Conservation (phyloP, 1,139 yeast genomes). For the Hyphopichia khmerensis region DNA sequence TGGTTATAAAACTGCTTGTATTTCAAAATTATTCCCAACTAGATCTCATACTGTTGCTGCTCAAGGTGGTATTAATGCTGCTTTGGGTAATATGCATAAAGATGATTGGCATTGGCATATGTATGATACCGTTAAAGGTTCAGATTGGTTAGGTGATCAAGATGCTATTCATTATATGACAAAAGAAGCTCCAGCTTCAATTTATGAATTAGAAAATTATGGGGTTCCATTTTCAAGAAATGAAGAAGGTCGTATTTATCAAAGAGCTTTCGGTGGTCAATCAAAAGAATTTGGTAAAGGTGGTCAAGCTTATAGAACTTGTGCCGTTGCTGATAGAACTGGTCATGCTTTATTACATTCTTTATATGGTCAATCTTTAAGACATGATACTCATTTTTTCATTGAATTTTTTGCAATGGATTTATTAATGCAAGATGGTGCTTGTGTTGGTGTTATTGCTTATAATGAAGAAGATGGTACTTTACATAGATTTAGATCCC, state of each 20-base stretch:
- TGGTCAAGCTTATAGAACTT: constrained; percentile 98
- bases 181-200: constrained; percentile 94
- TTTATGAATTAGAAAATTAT: constrained; percentile 94
- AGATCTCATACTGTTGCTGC: constrained; percentile 99
- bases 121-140: constrained; percentile 99
- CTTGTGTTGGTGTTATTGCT: constrained; percentile 95
- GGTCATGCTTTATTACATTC: constrained; percentile 98
- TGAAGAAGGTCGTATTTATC: constrained; percentile 95
- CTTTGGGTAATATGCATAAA: constrained; percentile 93
- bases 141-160: constrained; percentile 99
- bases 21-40: constrained; percentile 95
- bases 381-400: constrained; percentile 97
- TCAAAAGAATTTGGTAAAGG: constrained; percentile 94
- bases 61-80: constrained; percentile 99
- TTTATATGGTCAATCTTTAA: constrained; percentile 91
- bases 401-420: constrained; percentile 97
- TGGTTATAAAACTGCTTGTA: constrained; percentile 96
- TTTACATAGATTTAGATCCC: constrained; percentile 94
- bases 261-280: constrained; percentile 99
- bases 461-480: constrained; percentile 99
- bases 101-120: constrained; percentile 99
- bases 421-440: constrained; percentile 92
- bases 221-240: constrained; percentile 99
- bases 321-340: constrained; percentile 99
- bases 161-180: constrained; percentile 99